Evolutionary conservation across 768 basidiomycete species (phyloP).

Genomic region (Tulasnella sp.): DNA sequence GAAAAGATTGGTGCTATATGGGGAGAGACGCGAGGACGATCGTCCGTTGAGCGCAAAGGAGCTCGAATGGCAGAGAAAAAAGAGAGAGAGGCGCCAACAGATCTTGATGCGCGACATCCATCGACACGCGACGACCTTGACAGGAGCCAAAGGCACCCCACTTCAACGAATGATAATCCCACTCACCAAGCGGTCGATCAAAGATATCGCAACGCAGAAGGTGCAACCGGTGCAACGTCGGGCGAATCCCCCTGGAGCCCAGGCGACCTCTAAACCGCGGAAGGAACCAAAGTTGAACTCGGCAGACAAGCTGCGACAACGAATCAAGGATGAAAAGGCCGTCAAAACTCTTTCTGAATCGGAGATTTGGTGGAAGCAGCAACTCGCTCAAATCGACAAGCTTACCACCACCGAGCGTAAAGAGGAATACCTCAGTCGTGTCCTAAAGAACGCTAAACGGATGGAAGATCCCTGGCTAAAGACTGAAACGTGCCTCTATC

Average conservation of each 20-base stretch:
- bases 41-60: neutral
- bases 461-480: conserved; percentile 34
- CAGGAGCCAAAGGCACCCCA: conserved; percentile 45
- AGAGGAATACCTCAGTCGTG: conserved; percentile 26
- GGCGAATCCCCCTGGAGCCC: neutral
- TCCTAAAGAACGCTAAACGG: conserved; percentile 34
- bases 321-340: conserved; percentile 37
- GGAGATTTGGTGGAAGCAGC: conserved; percentile 41
- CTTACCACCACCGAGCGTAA: conserved; percentile 24
- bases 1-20: neutral
- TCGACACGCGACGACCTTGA: conserved; percentile 48
- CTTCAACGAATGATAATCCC: conserved; percentile 46
- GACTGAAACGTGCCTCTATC: conserved; percentile 42
- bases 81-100: conserved; percentile 31
- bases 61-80: neutral
- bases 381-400: conserved; percentile 31
- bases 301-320: conserved; percentile 32
- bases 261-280: neutral
- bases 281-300: conserved; percentile 21
- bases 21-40: neutral
- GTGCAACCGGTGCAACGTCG: neutral
- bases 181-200: conserved; percentile 11
- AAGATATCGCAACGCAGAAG: neutral
- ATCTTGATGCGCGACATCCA: conserved; percentile 46
- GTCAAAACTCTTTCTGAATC: conserved; percentile 31